These are phyloP conservation scores for Blepharisma stoltei DNA, from an alignment of 73 alveolate species.

Conservation along the genomic window DNA sequence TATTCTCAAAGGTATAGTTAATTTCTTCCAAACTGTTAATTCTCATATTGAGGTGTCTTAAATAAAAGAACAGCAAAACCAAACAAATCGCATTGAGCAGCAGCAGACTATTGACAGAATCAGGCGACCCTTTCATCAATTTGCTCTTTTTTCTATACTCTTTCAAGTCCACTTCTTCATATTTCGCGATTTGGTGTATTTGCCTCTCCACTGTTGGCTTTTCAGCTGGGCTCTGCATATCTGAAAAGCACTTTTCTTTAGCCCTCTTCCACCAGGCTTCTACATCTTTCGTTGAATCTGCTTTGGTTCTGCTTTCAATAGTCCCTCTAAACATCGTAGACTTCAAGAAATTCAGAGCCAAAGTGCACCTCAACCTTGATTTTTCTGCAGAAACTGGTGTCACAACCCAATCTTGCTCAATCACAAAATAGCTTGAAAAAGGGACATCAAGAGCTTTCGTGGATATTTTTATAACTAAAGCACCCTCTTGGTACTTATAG, in stretches of 20 bases:
- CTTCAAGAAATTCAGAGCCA: slow-evolving; percentile 16
- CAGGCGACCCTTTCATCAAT: neutral
- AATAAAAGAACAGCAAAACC: neutral
- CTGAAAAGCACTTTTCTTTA: neutral
- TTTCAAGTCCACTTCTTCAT: slow-evolving; percentile 24
- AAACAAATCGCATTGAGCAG: neutral
- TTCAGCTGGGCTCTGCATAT: slow-evolving; percentile 4
- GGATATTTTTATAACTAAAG: neutral
- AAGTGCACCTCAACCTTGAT: neutral
- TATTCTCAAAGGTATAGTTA: no score
- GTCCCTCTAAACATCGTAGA: slow-evolving; percentile 28
- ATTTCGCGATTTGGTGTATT: slow-evolving; percentile 9
- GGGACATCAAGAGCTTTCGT: slow-evolving; percentile 34
- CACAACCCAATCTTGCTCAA: slow-evolving; percentile 24
- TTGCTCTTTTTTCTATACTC: slow-evolving; percentile 7
- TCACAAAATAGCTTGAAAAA: slow-evolving; percentile 17
- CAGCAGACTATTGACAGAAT: slow-evolving; percentile 4
- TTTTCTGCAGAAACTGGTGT: slow-evolving; percentile 3
- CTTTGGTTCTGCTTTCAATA: slow-evolving; percentile 14
- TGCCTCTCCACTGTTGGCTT: neutral
- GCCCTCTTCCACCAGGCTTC: neutral
- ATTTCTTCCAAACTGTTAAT: neutral
- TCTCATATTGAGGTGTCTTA: neutral
- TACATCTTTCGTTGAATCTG: slow-evolving; percentile 4
- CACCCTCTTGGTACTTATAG: slow-evolving; percentile 7